Conservation (phyloP, 2,329 filamentous ascomycete species). For the Fusarium vanettenii region DNA sequence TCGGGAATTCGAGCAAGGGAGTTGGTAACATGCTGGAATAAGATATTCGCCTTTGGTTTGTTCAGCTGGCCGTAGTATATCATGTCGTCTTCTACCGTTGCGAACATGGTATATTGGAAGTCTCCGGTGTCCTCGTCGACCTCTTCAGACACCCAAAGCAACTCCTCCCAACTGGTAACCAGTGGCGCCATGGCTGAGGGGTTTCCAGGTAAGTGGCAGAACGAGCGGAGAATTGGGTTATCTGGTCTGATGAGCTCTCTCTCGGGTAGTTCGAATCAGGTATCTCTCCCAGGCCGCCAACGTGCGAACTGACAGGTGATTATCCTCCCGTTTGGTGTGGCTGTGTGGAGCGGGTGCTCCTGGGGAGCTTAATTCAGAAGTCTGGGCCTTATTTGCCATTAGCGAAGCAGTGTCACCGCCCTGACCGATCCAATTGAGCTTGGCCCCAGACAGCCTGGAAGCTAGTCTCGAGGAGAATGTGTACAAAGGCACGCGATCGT, state of each 20-base stretch:
- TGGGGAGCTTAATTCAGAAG: too few species aligned
- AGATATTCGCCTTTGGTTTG: conserved; percentile 18
- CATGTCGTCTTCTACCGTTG: conserved; percentile 34
- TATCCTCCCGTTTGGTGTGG: too few species aligned
- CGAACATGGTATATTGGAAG: conserved; percentile 40
- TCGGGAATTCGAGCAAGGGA: conserved; percentile 10
- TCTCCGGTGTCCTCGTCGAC: conserved; percentile 18
- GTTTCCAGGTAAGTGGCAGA: not conserved
- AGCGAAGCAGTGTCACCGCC: too few species aligned
- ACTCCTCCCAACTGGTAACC: conserved; percentile 10
- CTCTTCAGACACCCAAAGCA: conserved; percentile 26
- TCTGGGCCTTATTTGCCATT: too few species aligned
- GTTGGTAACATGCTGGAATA: conserved; percentile 12
- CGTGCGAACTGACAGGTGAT: too few species aligned
- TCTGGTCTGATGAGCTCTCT: not conserved
- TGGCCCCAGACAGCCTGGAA: too few species aligned
- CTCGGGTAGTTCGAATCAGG: too few species aligned
- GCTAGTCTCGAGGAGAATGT: too few species aligned
- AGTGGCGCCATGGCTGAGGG: conserved; percentile 9
- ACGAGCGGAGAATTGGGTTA: not conserved
- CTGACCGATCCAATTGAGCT: too few species aligned
- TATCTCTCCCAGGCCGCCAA: too few species aligned
- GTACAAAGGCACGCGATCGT: too few species aligned
- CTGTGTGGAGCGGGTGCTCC: too few species aligned
- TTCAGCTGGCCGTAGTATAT: conserved; percentile 27